A percentile compares a stretch with the other conserved stretches of the same genome.
phyloP scores from a whole-genome alignment of 2,329 filamentous ascomycete genomes.

The Epichloe coenophiala region DNA sequence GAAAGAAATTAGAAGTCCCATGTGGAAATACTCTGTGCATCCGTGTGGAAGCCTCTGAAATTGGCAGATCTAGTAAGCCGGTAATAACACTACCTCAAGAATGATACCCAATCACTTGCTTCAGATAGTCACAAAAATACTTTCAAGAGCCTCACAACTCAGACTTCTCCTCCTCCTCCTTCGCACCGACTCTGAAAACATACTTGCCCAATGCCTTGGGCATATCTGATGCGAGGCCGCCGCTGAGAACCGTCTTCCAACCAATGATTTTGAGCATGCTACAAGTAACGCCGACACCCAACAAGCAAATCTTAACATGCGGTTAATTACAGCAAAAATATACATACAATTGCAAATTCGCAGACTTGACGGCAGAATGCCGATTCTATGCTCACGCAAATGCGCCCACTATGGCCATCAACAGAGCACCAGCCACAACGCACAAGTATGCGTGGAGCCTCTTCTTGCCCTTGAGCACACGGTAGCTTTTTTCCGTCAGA shows the following conservation, averaged over 20 bases:
- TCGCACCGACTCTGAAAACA: slow-evolving; percentile 29
- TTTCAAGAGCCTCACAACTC: slow-evolving; percentile 3
- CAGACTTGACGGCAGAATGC: not conserved
- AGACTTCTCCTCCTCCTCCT: not conserved
- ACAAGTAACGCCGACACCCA: no score
- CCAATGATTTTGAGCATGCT: no score
- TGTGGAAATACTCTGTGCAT: no score
- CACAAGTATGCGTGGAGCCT: slow-evolving; percentile 49
- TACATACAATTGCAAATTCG: no score
- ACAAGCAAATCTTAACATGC: no score
- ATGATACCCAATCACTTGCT: no score
- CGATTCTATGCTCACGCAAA: slow-evolving; percentile 40
- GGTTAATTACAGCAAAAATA: no score
- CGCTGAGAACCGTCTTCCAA: slow-evolving; percentile 21
- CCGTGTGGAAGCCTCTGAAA: no score
- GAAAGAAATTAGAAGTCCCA: no score
- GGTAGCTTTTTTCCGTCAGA: slow-evolving; percentile 58
- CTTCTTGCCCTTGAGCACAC: slow-evolving; percentile 45
- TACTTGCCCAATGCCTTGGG: slow-evolving; percentile 51
- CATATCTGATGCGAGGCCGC: slow-evolving; percentile 29
- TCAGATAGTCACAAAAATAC: no score
- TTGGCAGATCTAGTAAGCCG: no score
- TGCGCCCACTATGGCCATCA: slow-evolving; percentile 61
- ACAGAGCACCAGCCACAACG: slow-evolving; percentile 48
- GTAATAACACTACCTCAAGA: no score